phyloP scores from a whole-genome alignment of 2,329 filamentous ascomycete species.

The Chalara sp. region DNA sequence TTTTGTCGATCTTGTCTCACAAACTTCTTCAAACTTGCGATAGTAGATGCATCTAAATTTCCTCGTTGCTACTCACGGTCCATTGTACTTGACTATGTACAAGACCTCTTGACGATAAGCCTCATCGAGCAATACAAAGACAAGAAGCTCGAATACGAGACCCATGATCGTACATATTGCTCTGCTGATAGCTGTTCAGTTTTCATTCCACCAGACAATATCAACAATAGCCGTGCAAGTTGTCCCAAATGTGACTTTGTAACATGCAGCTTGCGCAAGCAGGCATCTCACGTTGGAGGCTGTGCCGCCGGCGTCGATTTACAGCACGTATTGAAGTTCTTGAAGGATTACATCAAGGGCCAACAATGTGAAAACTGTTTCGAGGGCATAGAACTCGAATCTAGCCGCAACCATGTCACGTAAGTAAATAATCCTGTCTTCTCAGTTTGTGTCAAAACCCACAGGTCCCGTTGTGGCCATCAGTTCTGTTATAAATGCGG shows the following conservation, averaged over 20 bases:
- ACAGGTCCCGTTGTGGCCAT: too few species aligned
- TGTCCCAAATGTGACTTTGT: neutral
- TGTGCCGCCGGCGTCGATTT: neutral
- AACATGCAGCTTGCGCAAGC: neutral
- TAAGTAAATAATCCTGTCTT: too few species aligned
- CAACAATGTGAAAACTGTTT: too few species aligned
- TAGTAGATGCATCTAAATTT: neutral
- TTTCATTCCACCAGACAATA: neutral
- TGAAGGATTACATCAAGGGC: neutral
- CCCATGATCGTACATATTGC: neutral
- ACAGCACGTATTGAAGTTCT: neutral
- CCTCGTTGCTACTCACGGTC: neutral
- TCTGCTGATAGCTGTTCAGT: neutral
- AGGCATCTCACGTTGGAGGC: neutral
- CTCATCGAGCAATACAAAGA: neutral
- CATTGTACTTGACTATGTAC: neutral
- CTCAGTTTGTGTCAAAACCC: too few species aligned
- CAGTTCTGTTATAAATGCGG: too few species aligned
- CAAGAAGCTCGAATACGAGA: neutral
- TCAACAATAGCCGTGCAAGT: neutral
- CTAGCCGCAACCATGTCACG: too few species aligned
- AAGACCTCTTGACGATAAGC: neutral
- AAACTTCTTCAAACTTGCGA: neutral
- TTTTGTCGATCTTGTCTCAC: neutral
- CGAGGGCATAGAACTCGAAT: too few species aligned